Conservation (phyloP, 345 rosid genomes). For the Gossypium bickii region DNA sequence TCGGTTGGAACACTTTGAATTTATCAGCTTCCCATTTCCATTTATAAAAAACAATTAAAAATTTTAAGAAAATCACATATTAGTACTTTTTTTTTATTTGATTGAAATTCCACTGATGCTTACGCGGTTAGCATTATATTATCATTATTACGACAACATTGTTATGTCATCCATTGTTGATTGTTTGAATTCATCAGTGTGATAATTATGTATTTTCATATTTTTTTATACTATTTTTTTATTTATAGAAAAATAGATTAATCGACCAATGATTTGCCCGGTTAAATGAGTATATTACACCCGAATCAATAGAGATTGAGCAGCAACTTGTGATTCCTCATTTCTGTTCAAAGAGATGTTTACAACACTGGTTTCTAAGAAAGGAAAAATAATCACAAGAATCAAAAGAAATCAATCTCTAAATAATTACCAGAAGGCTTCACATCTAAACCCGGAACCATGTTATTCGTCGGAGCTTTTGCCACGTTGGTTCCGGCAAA, state of each 20-base stretch:
- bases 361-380: not conserved
- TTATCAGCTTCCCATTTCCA: not conserved
- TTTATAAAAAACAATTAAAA: too few species aligned
- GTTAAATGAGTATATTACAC: too few species aligned
- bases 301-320: too few species aligned
- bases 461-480: constrained; percentile 21
- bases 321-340: not conserved
- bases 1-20: not conserved
- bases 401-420: constrained; percentile 75
- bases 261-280: too few species aligned
- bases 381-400: constrained; percentile 18
- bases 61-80: too few species aligned
- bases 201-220: too few species aligned
- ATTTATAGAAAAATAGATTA: too few species aligned
- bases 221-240: too few species aligned
- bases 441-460: constrained; percentile 30
- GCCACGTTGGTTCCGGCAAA: constrained; percentile 27
- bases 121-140: not conserved
- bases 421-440: constrained; percentile 62
- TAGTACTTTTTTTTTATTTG: too few species aligned
- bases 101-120: not conserved
- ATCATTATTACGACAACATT: not conserved
- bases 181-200: not conserved
- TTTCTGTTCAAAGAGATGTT: constrained; percentile 11
- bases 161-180: not conserved